Evolutionary conservation across 225 moss, liverwort and hornwort species (phyloP).

Genomic region (Pseudoscleropodium purum): DNA sequence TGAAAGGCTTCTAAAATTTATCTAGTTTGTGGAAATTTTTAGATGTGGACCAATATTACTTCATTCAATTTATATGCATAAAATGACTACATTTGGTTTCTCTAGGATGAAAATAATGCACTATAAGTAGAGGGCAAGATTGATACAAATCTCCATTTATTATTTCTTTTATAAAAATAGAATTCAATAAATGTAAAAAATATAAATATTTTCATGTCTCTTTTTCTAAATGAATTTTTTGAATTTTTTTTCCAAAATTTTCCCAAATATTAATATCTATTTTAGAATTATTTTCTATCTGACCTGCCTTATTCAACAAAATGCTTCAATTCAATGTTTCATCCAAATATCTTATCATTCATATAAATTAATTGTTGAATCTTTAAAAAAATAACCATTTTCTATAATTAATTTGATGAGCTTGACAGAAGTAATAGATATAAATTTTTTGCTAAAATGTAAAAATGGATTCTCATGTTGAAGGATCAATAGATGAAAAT

Average conservation of each 20-base stretch:
- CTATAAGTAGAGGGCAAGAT: background rate
- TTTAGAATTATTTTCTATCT: background rate
- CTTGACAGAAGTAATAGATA: background rate
- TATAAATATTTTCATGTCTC: background rate
- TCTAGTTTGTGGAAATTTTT: background rate
- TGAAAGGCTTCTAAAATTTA: background rate
- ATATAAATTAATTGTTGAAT: background rate
- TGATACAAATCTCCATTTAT: background rate
- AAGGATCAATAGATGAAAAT: background rate
- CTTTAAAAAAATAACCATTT: background rate
- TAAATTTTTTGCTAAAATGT: background rate
- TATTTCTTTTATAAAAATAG: background rate
- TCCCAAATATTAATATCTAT: background rate
- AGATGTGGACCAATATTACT: background rate
- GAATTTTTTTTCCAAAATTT: too few species aligned
- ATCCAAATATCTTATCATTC: background rate
- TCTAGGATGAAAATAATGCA: background rate
- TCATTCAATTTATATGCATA: background rate
- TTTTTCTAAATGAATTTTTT: background rate
- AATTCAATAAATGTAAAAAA: background rate
- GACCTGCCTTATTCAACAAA: background rate
- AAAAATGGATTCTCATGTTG: fast-evolving
- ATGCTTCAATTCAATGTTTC: background rate
- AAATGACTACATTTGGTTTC: background rate
- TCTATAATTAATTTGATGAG: background rate